Base-by-base conservation (phyloP, 2,329 filamentous ascomycete genomes). In the Metarhizium rileyi region DNA sequence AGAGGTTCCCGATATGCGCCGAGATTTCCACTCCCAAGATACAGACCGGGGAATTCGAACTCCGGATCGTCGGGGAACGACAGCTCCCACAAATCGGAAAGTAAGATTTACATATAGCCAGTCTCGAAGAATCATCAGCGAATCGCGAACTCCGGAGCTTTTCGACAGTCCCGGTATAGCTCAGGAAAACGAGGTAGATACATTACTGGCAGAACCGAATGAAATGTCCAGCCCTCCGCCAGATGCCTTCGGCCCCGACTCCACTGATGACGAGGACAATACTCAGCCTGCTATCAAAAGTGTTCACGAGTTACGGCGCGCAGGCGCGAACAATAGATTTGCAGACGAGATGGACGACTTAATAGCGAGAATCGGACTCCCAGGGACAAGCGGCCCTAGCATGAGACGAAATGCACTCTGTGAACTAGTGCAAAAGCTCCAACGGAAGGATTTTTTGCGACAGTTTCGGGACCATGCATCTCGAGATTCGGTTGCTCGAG, bases 401-500 rank as follows among this genome's bases (percentile, higher is more conserved):
- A 69, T 78, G 58, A 70, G 81, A 54, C 71, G 81, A 48, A 74
- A 75, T 47, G 79, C 78, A 1, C 65, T 85, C 40, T 65, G 84
- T 4, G 81, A 85, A 54, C 63, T 85, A 40, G 75, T 75, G 1
- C 71, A 75, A 42, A 81, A 80, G 57, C 70, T 84, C 40, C 74
- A 76, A 45, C 71, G 83, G 46, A 81, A 82, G 57, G 72, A 71
- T 1, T 90, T 87, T 57, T 70, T 80, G 26, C 72, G 74, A 18
- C 83, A 86, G 53, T 90, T 95, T 58, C 75, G 86, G 20, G 83
- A 90, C 53, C 83, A 88, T 56, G 80, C 81, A 6, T 80, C 86
- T 50, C 86, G 88, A 53, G 76, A 81, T 48, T 78, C 77, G 27
- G 71, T 96, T 16, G 77, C 89, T 47, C 73, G 77, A 42, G 76